These are phyloP conservation scores for Penicillium sp. DNA, from an alignment of 2,329 filamentous ascomycete species.

Conservation along the genomic window DNA sequence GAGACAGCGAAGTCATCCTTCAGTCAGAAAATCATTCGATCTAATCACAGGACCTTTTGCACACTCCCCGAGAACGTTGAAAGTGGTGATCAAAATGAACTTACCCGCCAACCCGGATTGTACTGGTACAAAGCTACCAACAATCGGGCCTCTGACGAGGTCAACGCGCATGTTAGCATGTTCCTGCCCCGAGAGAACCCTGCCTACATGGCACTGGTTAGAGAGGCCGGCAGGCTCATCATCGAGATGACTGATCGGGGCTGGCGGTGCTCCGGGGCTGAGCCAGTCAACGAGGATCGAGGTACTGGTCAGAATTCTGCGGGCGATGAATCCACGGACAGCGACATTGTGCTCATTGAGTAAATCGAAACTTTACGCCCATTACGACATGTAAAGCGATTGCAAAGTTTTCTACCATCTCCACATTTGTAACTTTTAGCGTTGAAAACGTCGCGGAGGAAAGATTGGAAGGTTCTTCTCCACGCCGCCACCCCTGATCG, in stretches of 20 bases:
- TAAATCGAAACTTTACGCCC: neutral
- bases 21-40: constrained; percentile 43
- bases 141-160: constrained; percentile 77
- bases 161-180: constrained; percentile 71
- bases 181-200: constrained; percentile 51
- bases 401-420: neutral
- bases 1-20: constrained; percentile 32
- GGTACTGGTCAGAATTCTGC: constrained; percentile 1
- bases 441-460: neutral
- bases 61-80: constrained; percentile 68
- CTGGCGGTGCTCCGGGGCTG: constrained; percentile 42
- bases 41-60: constrained; percentile 82
- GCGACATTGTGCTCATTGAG: constrained; percentile 37
- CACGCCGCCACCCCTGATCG: constrained; percentile 18
- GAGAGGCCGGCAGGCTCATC: constrained; percentile 43
- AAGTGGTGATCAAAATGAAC: constrained; percentile 27
- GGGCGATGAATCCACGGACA: constrained; percentile 36
- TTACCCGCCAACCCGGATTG: constrained; percentile 43
- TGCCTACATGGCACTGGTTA: constrained; percentile 45
- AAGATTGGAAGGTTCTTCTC: constrained; percentile 11
- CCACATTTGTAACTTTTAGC: neutral
- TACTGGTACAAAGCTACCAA: constrained; percentile 76
- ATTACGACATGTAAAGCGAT: neutral
- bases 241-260: constrained; percentile 44
- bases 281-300: constrained; percentile 23